Evolutionary conservation across 2,329 filamentous ascomycete species (phyloP), one percentile per base, ranked within the genome.

Genomic region (Pseudogymnoascus sp.): DNA sequence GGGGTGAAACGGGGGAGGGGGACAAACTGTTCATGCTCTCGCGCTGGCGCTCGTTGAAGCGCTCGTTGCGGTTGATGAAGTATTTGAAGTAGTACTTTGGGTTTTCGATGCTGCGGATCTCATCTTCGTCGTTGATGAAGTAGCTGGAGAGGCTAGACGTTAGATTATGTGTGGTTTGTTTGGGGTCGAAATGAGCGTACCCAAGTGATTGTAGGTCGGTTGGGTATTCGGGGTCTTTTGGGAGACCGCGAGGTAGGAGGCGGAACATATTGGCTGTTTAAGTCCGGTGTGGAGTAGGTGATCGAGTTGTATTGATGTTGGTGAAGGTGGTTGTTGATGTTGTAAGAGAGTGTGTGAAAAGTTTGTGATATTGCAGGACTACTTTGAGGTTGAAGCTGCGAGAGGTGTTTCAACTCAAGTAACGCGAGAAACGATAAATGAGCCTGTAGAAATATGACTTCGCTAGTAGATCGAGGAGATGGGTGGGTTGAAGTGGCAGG

Each of bases 211-310:
- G 77, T 29, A 97, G 78, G 68, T 89, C 79, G 0, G 80, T 75
- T 9, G 86, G 81, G 71, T 89, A 95, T 10, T 78, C 71, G 0
- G 84, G 81, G 70, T 96, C 90, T 61, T 78, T 73, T n/a, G 90
- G 89, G 2, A 96, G 83, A 67, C 84, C 82, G 7, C 81, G 80
- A 76, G 84, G 84, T 39, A 80, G 79, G 62, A 89, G 88, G 59
- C 87, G 84, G 72, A 94, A 96, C 92, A 97, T 94, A 39, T 60
- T 61, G n/a, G n/a, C n/a, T n/a, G n/a, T n/a, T n/a, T n/a, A n/a
- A n/a, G n/a, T n/a, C n/a, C n/a, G n/a, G n/a, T n/a, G n/a, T n/a
- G n/a, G n/a, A n/a, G n/a, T n/a, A n/a, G n/a, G n/a, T n/a, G n/a
- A 7, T 59, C 48, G 7, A 3, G 35, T 61, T 44, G 35, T 12